Conservation (phyloP, 164 flowering plant species). For the Amborella trichopoda region DNA sequence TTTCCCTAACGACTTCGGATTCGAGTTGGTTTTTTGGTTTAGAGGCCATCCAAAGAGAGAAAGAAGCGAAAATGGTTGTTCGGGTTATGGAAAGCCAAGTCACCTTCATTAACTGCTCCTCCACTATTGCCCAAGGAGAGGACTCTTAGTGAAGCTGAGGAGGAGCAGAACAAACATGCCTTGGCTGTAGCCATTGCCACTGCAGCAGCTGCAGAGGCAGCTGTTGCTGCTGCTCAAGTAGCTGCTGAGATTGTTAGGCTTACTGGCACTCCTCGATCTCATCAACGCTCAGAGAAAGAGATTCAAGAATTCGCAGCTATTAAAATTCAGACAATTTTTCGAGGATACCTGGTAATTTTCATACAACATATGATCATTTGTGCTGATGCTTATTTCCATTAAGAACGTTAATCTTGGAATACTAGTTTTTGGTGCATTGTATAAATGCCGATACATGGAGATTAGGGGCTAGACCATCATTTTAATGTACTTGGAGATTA, state of each 20-base stretch:
- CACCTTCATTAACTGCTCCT: constrained; percentile 24
- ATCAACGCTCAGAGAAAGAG: constrained; percentile 2
- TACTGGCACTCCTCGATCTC: constrained; percentile 17
- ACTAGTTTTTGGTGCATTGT: no score
- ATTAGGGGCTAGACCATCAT: no score
- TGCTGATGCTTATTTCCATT: no score
- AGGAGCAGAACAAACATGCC: constrained; percentile 64
- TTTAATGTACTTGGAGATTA: no score
- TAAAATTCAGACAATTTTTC: constrained; percentile 57
- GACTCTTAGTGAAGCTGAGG: constrained; percentile 35
- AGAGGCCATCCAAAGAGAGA: constrained; percentile 15
- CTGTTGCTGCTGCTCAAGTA: constrained; percentile 73
- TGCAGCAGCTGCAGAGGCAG: constrained; percentile 79
- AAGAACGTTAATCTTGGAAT: no score
- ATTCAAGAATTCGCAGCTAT: constrained; percentile 38
- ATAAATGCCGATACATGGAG: no score
- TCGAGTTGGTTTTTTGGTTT: neutral
- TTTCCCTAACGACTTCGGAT: neutral
- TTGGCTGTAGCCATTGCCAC: constrained; percentile 65
- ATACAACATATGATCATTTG: no score
- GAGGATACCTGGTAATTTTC: constrained; percentile 59
- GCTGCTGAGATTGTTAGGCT: constrained; percentile 73
- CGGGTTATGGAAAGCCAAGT: constrained; percentile 27
- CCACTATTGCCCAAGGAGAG: constrained; percentile 13
- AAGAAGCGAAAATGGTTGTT: constrained; percentile 36